Conservation (phyloP, 805 yeast genomes). For the Blastobotrys chiropterorum region DNA sequence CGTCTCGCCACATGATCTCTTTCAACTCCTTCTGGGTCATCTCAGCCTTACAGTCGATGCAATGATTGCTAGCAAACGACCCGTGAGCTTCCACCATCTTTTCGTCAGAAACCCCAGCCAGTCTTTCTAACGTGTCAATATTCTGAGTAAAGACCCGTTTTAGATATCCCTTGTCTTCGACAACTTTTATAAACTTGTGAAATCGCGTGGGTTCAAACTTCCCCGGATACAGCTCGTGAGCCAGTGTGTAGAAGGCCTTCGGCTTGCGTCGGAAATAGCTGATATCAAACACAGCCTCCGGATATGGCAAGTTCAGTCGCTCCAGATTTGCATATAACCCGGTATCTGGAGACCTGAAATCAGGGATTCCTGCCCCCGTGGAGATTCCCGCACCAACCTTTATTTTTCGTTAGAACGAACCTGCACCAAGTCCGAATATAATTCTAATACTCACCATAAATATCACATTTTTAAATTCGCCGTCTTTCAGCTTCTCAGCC, state of each 20-base stretch:
- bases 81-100: conserved; percentile 90
- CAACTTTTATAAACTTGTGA: conserved; percentile 62
- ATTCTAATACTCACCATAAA: conserved; percentile 27
- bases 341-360: conserved; percentile 85
- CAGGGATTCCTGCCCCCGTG: conserved; percentile 92
- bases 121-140: conserved; percentile 83
- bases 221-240: conserved; percentile 84
- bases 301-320: conserved; percentile 71
- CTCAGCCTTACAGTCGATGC: conserved; percentile 63
- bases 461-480: conserved; percentile 24
- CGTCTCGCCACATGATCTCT: conserved; percentile 18
- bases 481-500: conserved; percentile 17
- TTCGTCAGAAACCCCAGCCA: conserved; percentile 66
- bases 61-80: conserved; percentile 77
- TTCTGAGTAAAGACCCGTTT: conserved; percentile 83
- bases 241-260: conserved; percentile 75
- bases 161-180: conserved; percentile 58
- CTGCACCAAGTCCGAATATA: no score
- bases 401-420: background rate
- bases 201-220: conserved; percentile 76
- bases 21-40: conserved; percentile 36
- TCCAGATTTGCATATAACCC: conserved; percentile 67
- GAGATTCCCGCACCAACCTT: conserved; percentile 89
- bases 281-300: conserved; percentile 94
- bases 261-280: conserved; percentile 73